phyloP scores from a whole-genome alignment of 768 basidiomycete genomes.

The Lentinula lateritia region DNA sequence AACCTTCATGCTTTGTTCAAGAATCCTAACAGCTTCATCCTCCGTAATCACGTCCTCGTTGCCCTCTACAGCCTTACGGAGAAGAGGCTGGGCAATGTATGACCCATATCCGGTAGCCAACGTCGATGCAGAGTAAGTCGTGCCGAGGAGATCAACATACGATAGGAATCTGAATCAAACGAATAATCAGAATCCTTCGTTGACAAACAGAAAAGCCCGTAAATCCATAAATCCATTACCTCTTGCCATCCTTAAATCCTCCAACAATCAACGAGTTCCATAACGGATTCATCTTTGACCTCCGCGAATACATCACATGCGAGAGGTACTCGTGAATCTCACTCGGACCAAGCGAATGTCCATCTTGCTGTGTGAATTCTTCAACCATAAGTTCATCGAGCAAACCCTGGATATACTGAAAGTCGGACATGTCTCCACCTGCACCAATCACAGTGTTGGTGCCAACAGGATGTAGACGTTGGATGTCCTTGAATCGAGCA shows the following conservation, averaged over 20 bases:
- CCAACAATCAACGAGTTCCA: constrained; percentile 96
- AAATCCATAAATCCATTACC: constrained; percentile 35
- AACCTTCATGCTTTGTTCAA: constrained; percentile 86
- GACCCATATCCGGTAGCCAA: constrained; percentile 94
- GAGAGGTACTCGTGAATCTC: constrained; percentile 92
- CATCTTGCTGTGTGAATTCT: constrained; percentile 80
- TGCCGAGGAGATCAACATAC: constrained; percentile 94
- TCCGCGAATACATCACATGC: constrained; percentile 84
- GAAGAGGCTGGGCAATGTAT: constrained; percentile 88
- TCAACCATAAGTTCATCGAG: constrained; percentile 75
- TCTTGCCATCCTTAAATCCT: constrained; percentile 80
- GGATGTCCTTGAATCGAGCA: constrained; percentile 92
- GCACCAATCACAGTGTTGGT: constrained; percentile 84
- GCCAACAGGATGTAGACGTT: constrained; percentile 83
- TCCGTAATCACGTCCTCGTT: constrained; percentile 67
- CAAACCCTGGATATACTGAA: constrained; percentile 81
- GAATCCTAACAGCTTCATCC: constrained; percentile 69
- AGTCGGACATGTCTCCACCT: constrained; percentile 96
- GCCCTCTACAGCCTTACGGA: constrained; percentile 88
- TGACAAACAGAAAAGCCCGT: not conserved
- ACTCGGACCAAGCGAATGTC: constrained; percentile 74
- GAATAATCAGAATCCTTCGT: not conserved
- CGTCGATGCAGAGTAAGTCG: constrained; percentile 89
- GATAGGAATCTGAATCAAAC: constrained; percentile 69
- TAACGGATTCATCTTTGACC: constrained; percentile 86